phyloP scores from a whole-genome alignment of 2,329 filamentous ascomycete genomes.

The Verticillium albo-atrum region DNA sequence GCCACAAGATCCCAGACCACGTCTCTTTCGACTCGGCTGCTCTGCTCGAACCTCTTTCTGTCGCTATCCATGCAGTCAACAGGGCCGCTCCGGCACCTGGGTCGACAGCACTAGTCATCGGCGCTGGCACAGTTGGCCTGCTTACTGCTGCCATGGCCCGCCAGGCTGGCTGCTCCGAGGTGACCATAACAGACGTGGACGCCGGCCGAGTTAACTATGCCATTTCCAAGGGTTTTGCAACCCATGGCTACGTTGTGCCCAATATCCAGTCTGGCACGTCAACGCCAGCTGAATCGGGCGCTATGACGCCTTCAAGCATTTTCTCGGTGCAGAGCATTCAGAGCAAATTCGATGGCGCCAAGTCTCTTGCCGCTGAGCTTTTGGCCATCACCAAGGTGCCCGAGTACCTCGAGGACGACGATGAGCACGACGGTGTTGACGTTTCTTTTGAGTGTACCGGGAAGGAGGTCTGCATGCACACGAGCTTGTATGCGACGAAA shows the following conservation, averaged over 20 bases:
- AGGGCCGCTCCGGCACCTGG: slow-evolving; percentile 47
- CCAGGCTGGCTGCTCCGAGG: slow-evolving; percentile 52
- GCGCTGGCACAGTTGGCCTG: slow-evolving; percentile 59
- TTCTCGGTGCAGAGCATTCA: slow-evolving; percentile 41
- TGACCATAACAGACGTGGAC: slow-evolving; percentile 59
- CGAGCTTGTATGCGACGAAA: slow-evolving; percentile 65
- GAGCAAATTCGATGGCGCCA: slow-evolving; percentile 48
- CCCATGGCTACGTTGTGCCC: slow-evolving; percentile 52
- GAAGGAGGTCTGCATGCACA: slow-evolving; percentile 70
- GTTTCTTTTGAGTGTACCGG: slow-evolving; percentile 74
- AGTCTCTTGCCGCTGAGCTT: slow-evolving; percentile 43
- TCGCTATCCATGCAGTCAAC: slow-evolving; percentile 58
- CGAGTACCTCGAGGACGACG: slow-evolving; percentile 25
- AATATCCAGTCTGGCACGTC: slow-evolving; percentile 38
- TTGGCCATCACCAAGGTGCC: slow-evolving; percentile 32
- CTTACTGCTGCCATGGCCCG: slow-evolving; percentile 59
- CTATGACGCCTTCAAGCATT: slow-evolving; percentile 39
- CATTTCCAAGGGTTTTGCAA: slow-evolving; percentile 53
- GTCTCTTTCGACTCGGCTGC: slow-evolving; percentile 57
- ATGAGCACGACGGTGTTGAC: slow-evolving; percentile 61
- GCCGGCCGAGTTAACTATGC: slow-evolving; percentile 56
- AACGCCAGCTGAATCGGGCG: slow-evolving; percentile 36
- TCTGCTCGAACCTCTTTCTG: slow-evolving; percentile 57
- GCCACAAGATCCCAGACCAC: slow-evolving; percentile 58
- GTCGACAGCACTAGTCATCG: slow-evolving; percentile 58